phyloP scores from a whole-genome alignment of 345 rosid genomes.

The Syzygium jambos region DNA sequence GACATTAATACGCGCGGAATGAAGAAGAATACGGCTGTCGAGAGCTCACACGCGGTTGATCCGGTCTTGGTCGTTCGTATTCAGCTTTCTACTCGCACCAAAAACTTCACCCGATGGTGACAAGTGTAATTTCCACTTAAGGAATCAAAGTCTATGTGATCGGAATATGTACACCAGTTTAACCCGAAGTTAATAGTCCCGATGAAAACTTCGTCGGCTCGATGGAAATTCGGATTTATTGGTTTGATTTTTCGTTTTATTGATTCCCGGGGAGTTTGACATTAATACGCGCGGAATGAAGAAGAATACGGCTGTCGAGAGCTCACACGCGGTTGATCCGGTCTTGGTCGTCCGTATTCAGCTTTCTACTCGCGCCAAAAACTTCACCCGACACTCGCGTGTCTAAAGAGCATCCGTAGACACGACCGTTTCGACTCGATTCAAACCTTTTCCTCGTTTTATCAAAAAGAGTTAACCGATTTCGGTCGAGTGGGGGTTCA shows the following conservation, averaged over 20 bases:
- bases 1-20: neutral
- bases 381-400: neutral
- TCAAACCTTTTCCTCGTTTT: neutral
- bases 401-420: neutral
- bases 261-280: neutral
- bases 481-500: neutral
- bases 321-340: neutral
- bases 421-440: neutral
- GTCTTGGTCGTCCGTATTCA: accelerated
- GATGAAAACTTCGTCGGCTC: neutral
- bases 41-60: neutral
- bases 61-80: neutral
- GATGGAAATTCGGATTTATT: neutral
- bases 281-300: neutral
- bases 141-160: neutral
- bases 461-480: neutral
- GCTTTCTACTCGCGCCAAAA: accelerated
- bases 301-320: neutral
- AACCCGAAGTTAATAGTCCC: neutral
- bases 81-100: accelerated
- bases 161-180: neutral
- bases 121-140: neutral
- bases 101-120: too few relatives aligned
- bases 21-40: neutral
- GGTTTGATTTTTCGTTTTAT: neutral